These are phyloP conservation scores for Cercospora sp. DNA, from an alignment of 2,329 filamentous ascomycete species.

Conservation along the genomic window DNA sequence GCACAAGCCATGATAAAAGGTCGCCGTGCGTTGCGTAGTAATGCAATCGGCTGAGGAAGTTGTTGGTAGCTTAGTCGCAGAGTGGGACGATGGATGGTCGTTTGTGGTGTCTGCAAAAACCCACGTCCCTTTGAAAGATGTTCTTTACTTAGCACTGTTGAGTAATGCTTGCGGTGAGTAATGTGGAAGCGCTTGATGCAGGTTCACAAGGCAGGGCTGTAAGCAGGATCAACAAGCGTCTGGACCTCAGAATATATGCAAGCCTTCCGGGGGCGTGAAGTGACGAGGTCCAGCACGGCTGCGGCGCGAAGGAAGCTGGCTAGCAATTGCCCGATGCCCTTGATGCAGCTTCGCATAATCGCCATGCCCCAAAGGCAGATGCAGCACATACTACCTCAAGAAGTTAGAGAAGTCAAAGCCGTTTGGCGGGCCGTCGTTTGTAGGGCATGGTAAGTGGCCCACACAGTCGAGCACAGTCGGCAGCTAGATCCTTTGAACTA, in stretches of 20 bases:
- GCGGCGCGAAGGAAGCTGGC: slow-evolving; percentile 8
- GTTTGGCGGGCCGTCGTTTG: slow-evolving; percentile 4
- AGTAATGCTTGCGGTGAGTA: slow-evolving; percentile 10
- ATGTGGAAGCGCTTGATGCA: background rate
- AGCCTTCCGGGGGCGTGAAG: slow-evolving; percentile 6
- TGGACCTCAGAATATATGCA: slow-evolving; percentile 5
- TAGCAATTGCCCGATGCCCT: background rate
- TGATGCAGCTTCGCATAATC: background rate
- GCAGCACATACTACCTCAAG: slow-evolving; percentile 11
- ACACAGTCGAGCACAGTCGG: background rate
- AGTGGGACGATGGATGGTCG: background rate
- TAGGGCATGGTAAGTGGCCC: slow-evolving; percentile 1
- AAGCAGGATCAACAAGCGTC: slow-evolving; percentile 19
- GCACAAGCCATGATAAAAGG: slow-evolving; percentile 1
- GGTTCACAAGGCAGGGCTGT: slow-evolving; percentile 6
- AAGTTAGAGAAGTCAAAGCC: background rate
- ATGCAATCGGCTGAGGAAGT: background rate
- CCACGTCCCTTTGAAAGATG: background rate
- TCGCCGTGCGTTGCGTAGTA: background rate
- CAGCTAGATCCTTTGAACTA: slow-evolving; percentile 10
- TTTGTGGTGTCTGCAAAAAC: background rate
- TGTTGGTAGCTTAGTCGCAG: background rate
- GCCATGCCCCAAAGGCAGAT: background rate
- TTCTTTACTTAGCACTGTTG: slow-evolving; percentile 3
- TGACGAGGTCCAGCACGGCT: slow-evolving; percentile 3